Conservation (phyloP, 768 basidiomycete genomes). For the Heimioporus sp. region DNA sequence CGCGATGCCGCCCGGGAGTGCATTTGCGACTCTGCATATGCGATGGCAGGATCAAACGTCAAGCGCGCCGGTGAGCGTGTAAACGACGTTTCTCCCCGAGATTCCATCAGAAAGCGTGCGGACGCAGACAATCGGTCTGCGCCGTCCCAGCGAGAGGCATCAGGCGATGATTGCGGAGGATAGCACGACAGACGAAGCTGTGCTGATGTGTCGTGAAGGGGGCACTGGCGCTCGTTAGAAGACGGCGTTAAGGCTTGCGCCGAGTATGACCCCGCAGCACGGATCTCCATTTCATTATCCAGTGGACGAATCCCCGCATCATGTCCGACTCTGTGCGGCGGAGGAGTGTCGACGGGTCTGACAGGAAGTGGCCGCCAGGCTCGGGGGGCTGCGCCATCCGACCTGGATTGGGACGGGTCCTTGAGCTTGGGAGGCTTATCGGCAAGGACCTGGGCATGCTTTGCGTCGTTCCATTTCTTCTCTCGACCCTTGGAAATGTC, state of each 20-base stretch:
- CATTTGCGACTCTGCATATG: conserved; percentile 37
- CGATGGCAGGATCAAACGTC: conserved; percentile 46
- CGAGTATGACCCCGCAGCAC: too few species aligned
- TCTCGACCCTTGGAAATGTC: conserved; percentile 6
- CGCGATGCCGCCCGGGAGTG: conserved; percentile 4
- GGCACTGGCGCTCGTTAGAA: conserved; percentile 26
- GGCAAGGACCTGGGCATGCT: conserved; percentile 5
- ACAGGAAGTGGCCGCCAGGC: conserved; percentile 26
- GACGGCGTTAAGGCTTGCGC: conserved; percentile 29
- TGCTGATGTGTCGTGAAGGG: conserved; percentile 20
- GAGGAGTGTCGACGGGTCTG: conserved; percentile 11
- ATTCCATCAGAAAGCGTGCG: conserved; percentile 4
- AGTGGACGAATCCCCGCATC: too few species aligned
- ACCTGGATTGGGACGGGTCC: not conserved
- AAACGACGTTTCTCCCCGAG: conserved; percentile 12
- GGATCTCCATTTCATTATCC: not conserved
- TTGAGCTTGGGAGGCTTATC: not conserved
- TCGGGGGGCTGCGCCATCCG: conserved; percentile 1
- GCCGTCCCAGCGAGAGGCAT: conserved; percentile 13
- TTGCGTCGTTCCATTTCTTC: conserved; percentile 14
- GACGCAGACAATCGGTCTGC: conserved; percentile 7
- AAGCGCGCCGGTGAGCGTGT: conserved; percentile 25
- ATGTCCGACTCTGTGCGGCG: not conserved
- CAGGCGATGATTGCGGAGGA: conserved; percentile 21
- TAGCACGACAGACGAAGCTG: conserved; percentile 20